Base-by-base conservation (phyloP, 2,329 filamentous ascomycete species). In the Xylaria sp. region DNA sequence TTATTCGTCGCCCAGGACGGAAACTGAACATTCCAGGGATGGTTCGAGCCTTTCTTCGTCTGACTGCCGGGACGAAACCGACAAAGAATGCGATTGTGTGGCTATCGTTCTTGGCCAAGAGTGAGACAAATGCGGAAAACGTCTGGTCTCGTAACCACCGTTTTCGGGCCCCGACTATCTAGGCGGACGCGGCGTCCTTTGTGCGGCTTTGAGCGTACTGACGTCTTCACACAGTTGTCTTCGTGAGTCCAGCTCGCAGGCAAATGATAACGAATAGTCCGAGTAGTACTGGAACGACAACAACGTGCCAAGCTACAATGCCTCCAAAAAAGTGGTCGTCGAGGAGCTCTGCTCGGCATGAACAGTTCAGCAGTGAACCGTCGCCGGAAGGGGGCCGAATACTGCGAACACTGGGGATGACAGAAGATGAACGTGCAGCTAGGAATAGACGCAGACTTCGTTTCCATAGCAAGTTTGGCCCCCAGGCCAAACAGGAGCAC, bases 1-100 rank as follows among this genome's bases (percentile, higher is more conserved):
- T 47, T 47, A 41, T 40, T 22, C 43, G 54, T 56, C 55, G 54
- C 43, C 21, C 54, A 37, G 50, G 57, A 52, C 60, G 44, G 43
- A 50, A 56, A 44, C 44, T 50, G 21, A 60, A 44, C 59, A 63
- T 67, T 68, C 66, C 61, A 63, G 51, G 61, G 56, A 13, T 34
- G 42, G 34, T 34, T 44, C 24, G 18, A 18, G 38, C 42, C 37
- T 57, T 56, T 54, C 57, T 63, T 63, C 61, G 39, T 50, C 47
- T 34, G 40, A 57, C 43, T 38, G n/a, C n/a, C n/a, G n/a, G n/a
- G n/a, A 50, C 40, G 51, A 56, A 46, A 57, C n/a, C n/a, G n/a
- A 69, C 63, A 68, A 69, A 69, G 66, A 63, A 65, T 60, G 41
- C 52, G n/a, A 58, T 50, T 56, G 44, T 50, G 16, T 47, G 46